A percentile compares a stretch with the other conserved stretches of the same genome.
Evolutionary conservation across 345 rosid species (phyloP).

Genomic region (Gossypium anomalum): DNA sequence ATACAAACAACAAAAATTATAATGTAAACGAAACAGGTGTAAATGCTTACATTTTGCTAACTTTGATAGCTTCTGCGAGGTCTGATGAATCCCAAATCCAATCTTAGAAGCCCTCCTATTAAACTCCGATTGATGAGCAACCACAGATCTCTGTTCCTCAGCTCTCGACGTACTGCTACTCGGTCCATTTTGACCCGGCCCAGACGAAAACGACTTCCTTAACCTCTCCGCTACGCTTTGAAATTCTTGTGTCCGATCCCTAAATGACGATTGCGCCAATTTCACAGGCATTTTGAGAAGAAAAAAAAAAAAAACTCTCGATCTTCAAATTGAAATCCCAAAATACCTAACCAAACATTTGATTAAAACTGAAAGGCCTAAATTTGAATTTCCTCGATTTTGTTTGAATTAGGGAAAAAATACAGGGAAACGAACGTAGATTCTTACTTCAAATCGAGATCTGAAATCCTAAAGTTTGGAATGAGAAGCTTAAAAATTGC

Average conservation of each 20-base stretch:
- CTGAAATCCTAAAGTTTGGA: neutral
- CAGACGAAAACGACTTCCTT: neutral
- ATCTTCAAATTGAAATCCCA: neutral
- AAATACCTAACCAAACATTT: neutral
- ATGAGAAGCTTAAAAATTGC: neutral
- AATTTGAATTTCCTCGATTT: neutral
- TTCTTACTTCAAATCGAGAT: constrained; percentile 9
- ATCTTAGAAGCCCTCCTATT: constrained; percentile 54
- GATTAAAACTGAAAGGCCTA: neutral
- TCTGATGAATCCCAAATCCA: constrained; percentile 64
- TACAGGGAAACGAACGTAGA: neutral
- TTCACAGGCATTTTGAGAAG: neutral
- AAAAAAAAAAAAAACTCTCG: neutral
- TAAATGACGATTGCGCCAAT: neutral
- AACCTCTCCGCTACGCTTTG: neutral
- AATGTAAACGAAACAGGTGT: neutral
- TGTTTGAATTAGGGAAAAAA: neutral
- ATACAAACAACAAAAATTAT: neutral
- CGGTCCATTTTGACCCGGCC: neutral
- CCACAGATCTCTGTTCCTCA: constrained; percentile 46
- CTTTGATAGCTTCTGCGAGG: constrained; percentile 77
- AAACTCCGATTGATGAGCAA: constrained; percentile 64
- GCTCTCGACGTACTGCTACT: constrained; percentile 20
- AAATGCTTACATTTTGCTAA: constrained; percentile 63
- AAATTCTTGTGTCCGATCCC: constrained; percentile 11